Evolutionary conservation across 495 filamentous ascomycete species (phyloP).

Genomic region (Bryoglossum gracile): DNA sequence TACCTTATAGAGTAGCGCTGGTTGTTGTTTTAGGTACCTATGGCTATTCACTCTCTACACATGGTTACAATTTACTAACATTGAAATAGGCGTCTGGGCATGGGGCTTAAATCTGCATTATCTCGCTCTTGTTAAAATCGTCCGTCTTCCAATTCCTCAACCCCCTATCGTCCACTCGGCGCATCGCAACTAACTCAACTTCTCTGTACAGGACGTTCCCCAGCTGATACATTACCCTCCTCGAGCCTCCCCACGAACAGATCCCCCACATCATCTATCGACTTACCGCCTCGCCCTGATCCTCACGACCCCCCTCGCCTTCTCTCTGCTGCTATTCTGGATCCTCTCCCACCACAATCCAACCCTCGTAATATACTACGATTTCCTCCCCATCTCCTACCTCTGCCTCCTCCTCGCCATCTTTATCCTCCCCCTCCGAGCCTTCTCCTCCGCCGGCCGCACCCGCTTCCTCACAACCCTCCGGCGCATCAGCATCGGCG

Average conservation of each 20-base stretch:
- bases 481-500: constrained; percentile 66
- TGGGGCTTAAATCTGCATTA: constrained; percentile 86
- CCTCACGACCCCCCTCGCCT: constrained; percentile 58
- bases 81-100: constrained; percentile 71
- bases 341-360: constrained; percentile 60
- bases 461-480: constrained; percentile 64
- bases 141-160: constrained; percentile 28
- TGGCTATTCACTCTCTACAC: not conserved
- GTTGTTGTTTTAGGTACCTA: constrained; percentile 68
- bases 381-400: constrained; percentile 75
- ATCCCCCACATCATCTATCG: constrained; percentile 66
- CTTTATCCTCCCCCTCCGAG: constrained; percentile 66
- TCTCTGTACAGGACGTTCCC: constrained; percentile 56
- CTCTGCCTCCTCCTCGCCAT: constrained; percentile 60
- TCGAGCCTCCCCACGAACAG: constrained; percentile 49
- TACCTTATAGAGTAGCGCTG: constrained; percentile 75
- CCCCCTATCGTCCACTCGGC: not conserved
- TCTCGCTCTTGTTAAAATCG: constrained; percentile 64
- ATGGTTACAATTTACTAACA: no score
- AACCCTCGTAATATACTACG: constrained; percentile 60
- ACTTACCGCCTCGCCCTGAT: constrained; percentile 75
- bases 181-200: not conserved
- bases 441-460: constrained; percentile 64
- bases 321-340: constrained; percentile 79
- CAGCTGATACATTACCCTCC: constrained; percentile 71